Conservation (phyloP, 2,329 filamentous ascomycete genomes). For the Sclerotinia glacialis region DNA sequence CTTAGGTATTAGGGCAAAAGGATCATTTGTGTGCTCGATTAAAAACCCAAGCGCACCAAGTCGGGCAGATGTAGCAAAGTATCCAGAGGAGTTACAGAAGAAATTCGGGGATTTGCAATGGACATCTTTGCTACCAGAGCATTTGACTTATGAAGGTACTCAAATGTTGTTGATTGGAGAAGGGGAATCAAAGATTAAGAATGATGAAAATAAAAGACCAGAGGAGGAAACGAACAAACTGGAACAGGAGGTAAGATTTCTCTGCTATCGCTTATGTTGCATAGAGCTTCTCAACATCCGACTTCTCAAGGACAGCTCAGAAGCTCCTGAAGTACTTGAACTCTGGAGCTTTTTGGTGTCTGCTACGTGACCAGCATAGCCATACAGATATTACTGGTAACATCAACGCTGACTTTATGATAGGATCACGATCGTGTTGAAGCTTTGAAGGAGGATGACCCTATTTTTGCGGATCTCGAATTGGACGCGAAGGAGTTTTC, state of each 20-base stretch:
- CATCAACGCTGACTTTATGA: background rate
- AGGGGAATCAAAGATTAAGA: conserved; percentile 54
- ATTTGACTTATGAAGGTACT: conserved; percentile 70
- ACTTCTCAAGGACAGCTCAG: no score
- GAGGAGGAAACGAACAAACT: conserved; percentile 71
- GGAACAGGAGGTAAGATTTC: conserved; percentile 62
- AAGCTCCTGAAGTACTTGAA: background rate
- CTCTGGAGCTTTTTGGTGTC: background rate
- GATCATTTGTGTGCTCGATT: conserved; percentile 74
- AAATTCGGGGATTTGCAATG: conserved; percentile 73
- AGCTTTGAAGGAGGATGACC: conserved; percentile 47
- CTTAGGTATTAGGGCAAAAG: conserved; percentile 67
- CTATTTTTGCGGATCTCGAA: conserved; percentile 51
- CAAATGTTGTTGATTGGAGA: conserved; percentile 80
- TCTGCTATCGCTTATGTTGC: background rate
- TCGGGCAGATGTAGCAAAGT: conserved; percentile 56
- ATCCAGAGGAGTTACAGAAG: conserved; percentile 66
- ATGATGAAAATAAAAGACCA: conserved; percentile 57
- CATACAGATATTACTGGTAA: conserved; percentile 38
- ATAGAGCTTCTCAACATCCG: background rate
- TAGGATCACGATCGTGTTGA: conserved; percentile 52
- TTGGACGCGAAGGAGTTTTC: conserved; percentile 54
- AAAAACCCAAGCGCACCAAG: conserved; percentile 74
- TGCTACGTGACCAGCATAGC: no score
- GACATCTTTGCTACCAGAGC: conserved; percentile 68